Evolutionary conservation across 768 basidiomycete genomes (phyloP), one percentile per base, ranked within the genome.

Genomic region (Phylloporus arenicola): DNA sequence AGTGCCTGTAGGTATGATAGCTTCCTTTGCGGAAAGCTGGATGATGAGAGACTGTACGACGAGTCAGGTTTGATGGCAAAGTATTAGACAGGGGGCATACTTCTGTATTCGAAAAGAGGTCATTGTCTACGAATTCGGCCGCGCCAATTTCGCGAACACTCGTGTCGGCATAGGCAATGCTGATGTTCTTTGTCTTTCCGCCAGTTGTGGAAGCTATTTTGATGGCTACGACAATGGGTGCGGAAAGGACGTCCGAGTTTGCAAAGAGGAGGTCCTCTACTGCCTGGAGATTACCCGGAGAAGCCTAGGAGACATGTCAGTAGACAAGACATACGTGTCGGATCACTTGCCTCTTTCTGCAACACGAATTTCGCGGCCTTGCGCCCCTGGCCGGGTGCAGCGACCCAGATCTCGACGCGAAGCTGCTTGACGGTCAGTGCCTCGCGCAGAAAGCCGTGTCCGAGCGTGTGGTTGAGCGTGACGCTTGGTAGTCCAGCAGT

Each of bases 11-110:
- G 87, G 75, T 37, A 98, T 73, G 47, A 98, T 77, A 3, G 92
- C 92, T 68, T 99, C 96, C 65, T 98, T 98, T n/a, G 92, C 90
- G 0, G 92, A 93, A 2, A 98, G 79, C 65, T 99, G 96, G 52
- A 98, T 98, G 31, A 97, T 72, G 30, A 98, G 78, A 2, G 92
- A 92, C 95, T 97, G 60, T 30, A 24, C 12, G 37, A 51, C 43
- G 17, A 24, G 48, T 54, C 30, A 53, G 40, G 29, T 8, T 1
- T 22, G n/a, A 25, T 34, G 16, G 48, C 24, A 12, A 30, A 20
- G 19, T 31, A 43, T 24, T 19, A 47, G 20, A 38, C 14, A 46
- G n/a, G 16, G n/a, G 13, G 48, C 70, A 37, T 52, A 92, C 95
- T 77, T 99, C 95, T 3, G 87, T 84, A 60, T 98, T 99, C 1